These are phyloP conservation scores for Pyrus communis DNA, from an alignment of 306 rosid species.

Conservation along the genomic window DNA sequence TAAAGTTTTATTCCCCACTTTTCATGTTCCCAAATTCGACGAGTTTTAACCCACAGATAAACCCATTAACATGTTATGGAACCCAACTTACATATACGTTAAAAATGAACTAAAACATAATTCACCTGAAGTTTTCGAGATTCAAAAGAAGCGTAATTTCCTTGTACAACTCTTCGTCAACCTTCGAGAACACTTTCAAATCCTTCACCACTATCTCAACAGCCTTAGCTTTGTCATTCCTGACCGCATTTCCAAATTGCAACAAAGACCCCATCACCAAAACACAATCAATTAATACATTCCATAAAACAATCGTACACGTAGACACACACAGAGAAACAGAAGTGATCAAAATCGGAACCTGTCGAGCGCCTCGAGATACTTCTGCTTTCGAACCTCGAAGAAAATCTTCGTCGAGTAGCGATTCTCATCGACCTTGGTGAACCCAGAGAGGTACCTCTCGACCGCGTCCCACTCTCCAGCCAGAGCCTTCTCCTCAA, in stretches of 20 bases:
- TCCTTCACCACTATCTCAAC: conserved; percentile 23
- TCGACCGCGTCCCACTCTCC: conserved; percentile 25
- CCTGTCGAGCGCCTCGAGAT: conserved; percentile 20
- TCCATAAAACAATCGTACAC: background rate
- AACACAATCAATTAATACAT: background rate
- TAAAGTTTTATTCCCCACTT: background rate
- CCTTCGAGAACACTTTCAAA: conserved; percentile 10
- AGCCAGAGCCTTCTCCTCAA: conserved; percentile 9
- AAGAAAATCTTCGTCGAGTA: conserved; percentile 23
- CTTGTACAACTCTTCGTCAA: conserved; percentile 17
- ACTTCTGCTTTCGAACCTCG: conserved; percentile 23
- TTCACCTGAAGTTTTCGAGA: conserved; percentile 19
- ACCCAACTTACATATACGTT: background rate
- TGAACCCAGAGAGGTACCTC: conserved; percentile 21
- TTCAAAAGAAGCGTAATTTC: conserved; percentile 17
- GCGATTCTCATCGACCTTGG: conserved; percentile 22
- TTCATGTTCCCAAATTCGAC: background rate
- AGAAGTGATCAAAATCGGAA: background rate
- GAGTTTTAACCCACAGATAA: background rate
- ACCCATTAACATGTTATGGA: background rate
- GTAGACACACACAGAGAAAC: background rate
- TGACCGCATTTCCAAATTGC: background rate
- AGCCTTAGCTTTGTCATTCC: conserved; percentile 16
- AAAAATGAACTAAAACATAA: background rate
- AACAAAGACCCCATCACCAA: background rate